Conservation (phyloP, 768 basidiomycete species). For the Boletus vinaceobasis region DNA sequence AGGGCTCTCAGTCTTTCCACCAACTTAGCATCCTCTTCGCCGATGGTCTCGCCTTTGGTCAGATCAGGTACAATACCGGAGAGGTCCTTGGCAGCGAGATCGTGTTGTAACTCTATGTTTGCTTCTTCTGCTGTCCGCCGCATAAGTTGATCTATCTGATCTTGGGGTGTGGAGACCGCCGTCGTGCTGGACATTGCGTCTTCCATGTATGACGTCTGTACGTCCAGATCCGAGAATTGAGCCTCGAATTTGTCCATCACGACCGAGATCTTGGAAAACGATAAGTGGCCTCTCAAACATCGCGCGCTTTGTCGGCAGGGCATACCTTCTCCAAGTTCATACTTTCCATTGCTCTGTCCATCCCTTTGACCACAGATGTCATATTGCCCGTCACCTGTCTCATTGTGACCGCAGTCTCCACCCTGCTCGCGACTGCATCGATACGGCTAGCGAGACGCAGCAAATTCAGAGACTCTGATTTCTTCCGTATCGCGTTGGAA, state of each 20-base stretch:
- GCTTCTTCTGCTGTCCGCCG: slow-evolving; percentile 96
- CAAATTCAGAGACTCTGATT: slow-evolving; percentile 89
- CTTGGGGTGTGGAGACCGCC: slow-evolving; percentile 90
- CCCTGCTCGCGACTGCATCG: slow-evolving; percentile 94
- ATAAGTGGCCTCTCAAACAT: background rate
- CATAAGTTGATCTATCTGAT: slow-evolving; percentile 91
- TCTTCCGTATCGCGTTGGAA: slow-evolving; percentile 97
- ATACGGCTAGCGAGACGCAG: slow-evolving; percentile 87
- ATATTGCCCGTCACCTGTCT: slow-evolving; percentile 94
- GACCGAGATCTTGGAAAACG: slow-evolving; percentile 71
- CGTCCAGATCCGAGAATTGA: slow-evolving; percentile 95
- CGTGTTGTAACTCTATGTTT: slow-evolving; percentile 92
- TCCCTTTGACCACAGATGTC: slow-evolving; percentile 93
- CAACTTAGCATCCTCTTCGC: slow-evolving; percentile 77
- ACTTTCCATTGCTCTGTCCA: slow-evolving; percentile 98
- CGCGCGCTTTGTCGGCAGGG: slow-evolving; percentile 1
- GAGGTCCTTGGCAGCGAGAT: slow-evolving; percentile 66
- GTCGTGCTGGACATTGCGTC: slow-evolving; percentile 93
- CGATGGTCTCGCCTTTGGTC: slow-evolving; percentile 46
- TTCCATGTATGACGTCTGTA: slow-evolving; percentile 98
- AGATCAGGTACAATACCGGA: slow-evolving; percentile 56
- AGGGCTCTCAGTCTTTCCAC: slow-evolving; percentile 88
- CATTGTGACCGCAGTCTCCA: slow-evolving; percentile 99
- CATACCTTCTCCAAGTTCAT: slow-evolving; percentile 97
- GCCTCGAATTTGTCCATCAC: slow-evolving; percentile 99